Percentiles rank a stretch among this genome's conserved stretches.
Evolutionary conservation across 352 stramenopile species (phyloP).

Genomic region (Globisporangium orthogonon): DNA sequence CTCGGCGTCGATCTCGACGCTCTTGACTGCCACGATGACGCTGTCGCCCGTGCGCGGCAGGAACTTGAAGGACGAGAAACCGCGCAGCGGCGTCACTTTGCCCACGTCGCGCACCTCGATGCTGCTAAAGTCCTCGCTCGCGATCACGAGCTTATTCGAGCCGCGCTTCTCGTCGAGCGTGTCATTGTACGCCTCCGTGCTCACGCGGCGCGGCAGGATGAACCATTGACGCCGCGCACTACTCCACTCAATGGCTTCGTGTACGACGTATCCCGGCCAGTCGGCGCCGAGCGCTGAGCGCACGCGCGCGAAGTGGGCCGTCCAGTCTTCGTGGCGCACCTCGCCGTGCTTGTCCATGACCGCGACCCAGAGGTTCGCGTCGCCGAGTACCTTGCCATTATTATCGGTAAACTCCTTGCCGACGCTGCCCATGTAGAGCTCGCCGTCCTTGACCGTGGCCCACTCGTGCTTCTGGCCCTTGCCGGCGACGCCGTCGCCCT

Average conservation of each 20-base stretch:
- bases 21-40: constrained; percentile 93
- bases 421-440: constrained; percentile 96
- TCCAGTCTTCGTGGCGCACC: constrained; percentile 92
- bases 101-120: constrained; percentile 82
- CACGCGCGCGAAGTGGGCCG: constrained; percentile 89
- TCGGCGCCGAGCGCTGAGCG: constrained; percentile 86
- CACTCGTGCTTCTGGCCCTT: constrained; percentile 99
- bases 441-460: constrained; percentile 97
- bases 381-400: constrained; percentile 90
- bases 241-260: constrained; percentile 98
- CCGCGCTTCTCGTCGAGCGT: constrained; percentile 91
- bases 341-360: constrained; percentile 83
- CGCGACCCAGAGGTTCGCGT: constrained; percentile 97
- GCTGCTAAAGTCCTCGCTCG: constrained; percentile 85
- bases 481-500: constrained; percentile 92
- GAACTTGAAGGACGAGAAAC: constrained; percentile 95
- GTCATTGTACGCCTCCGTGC: constrained; percentile 93
- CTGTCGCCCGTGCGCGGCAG: constrained; percentile 84
- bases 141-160: constrained; percentile 88
- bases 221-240: constrained; percentile 94
- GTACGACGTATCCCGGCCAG: constrained; percentile 94
- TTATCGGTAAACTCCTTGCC: constrained; percentile 93
- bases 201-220: constrained; percentile 95
- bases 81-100: constrained; percentile 75
- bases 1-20: constrained; percentile 86